A percentile compares a stretch with the other conserved stretches of the same genome.
Evolutionary conservation across 371 early-diverging fungal genomes (phyloP).

Genomic region (Synchytrium microbalum): DNA sequence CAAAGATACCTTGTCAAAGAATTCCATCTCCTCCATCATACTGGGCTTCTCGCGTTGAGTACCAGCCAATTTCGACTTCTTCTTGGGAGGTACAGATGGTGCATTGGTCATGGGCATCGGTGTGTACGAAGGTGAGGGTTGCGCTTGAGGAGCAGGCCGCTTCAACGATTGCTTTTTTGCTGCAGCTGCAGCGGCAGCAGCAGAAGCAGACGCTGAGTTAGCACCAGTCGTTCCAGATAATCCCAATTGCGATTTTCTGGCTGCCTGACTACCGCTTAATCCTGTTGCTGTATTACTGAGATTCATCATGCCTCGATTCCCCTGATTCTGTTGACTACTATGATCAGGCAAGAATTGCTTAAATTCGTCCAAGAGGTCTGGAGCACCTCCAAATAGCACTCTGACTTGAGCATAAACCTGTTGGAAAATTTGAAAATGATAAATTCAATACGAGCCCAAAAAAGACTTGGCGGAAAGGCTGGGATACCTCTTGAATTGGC

Average conservation of each 20-base stretch:
- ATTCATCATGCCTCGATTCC: not conserved
- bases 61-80: slow-evolving; percentile 10
- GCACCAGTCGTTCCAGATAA: too few species aligned
- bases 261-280: not conserved
- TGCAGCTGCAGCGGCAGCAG: not conserved
- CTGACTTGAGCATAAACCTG: slow-evolving; percentile 86
- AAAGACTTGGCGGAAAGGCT: too few species aligned
- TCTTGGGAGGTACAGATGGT: slow-evolving; percentile 7
- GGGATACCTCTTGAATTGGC: slow-evolving; percentile 82
- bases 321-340: slow-evolving; percentile 1
- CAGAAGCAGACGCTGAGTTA: slow-evolving; percentile 4
- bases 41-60: slow-evolving; percentile 15
- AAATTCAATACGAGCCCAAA: not conserved
- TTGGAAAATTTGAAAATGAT: not conserved
- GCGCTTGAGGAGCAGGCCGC: not conserved
- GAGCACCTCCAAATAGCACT: slow-evolving; percentile 68
- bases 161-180: not conserved
- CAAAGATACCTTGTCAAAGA: slow-evolving; percentile 70
- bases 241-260: not conserved
- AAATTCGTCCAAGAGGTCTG: slow-evolving; percentile 90
- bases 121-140: not conserved
- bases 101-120: not conserved
- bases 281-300: not conserved
- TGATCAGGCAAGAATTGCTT: slow-evolving; percentile 89
- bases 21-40: slow-evolving; percentile 71